A percentile compares a stretch with the other conserved stretches of the same genome.
Evolutionary conservation across 345 rosid species (phyloP).

Genomic region (Raphanus sativus): DNA sequence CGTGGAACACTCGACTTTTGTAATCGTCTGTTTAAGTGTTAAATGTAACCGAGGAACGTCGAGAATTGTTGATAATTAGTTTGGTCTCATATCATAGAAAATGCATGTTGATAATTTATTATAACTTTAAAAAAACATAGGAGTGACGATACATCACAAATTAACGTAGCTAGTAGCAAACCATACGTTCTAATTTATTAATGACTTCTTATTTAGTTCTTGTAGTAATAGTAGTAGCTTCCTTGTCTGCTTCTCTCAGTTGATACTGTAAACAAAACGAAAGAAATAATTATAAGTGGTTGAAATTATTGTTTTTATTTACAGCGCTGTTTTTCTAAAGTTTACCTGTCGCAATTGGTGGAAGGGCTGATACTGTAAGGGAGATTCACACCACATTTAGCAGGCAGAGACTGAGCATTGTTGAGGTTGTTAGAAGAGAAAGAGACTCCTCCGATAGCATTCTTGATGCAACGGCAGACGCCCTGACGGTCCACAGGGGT

Average conservation of each 20-base stretch:
- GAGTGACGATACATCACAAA: conserved; percentile 24
- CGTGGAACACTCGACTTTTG: neutral
- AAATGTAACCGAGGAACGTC: neutral
- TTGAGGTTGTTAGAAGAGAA: conserved; percentile 28
- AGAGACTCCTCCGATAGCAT: conserved; percentile 26
- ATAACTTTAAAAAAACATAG: neutral
- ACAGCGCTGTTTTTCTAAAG: neutral
- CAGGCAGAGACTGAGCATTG: conserved; percentile 43
- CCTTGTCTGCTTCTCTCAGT: conserved; percentile 22
- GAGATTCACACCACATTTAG: conserved; percentile 49
- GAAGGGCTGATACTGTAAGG: conserved; percentile 54
- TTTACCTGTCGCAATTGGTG: conserved; percentile 53
- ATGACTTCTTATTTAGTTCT: conserved; percentile 3
- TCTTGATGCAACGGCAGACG: conserved; percentile 54
- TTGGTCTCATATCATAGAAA: conserved; percentile 3
- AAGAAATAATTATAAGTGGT: neutral
- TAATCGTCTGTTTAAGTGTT: neutral
- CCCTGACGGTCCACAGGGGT: conserved; percentile 55
- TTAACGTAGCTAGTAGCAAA: conserved; percentile 11
- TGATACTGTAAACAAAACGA: conserved; percentile 14
- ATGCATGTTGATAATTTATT: neutral
- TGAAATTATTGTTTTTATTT: neutral
- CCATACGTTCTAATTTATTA: conserved; percentile 14
- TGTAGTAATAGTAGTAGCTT: conserved; percentile 15
- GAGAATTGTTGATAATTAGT: neutral